Base-by-base conservation (phyloP, 306 rosid genomes). In the Quercus cerris region DNA sequence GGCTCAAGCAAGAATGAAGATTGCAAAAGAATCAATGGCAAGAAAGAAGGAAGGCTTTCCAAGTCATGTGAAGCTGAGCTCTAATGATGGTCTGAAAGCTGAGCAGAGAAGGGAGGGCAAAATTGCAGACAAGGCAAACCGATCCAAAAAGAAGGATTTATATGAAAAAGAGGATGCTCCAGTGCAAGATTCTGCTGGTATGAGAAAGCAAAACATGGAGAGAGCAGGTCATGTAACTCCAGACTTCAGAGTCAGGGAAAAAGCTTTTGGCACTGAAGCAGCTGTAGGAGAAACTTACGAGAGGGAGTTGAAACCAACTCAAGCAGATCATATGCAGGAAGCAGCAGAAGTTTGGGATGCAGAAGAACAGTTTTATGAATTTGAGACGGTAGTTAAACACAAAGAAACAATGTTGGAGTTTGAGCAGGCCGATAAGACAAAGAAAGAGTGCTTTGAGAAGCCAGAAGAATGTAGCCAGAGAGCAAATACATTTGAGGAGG, bases 11-110 rank as follows among this genome's bases (percentile, higher is more conserved):
- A 93, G 87, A 71, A 84, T 93, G 52, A 87, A 84, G 78, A 70
- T 90, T 78, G 99, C 95, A 23, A 88, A 86, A 85, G 97, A 90
- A 75, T 82, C 82, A 2, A 90, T 87, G 95, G 90, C 88, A 83
- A 89, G 91, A 90, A 92, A 85, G 90, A 94, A 91, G 84, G 88
- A 76, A 64, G 85, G 97, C 54, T 80, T 78, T 62, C 89, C 90
- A 85, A 82, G 84, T 83, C 81, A 71, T 52, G 81, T 77, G 76
- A 93, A 89, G 74, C 25, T 27, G 67, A 85, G 87, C 58, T 81
- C 85, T 78, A 77, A 74, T 81, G 70, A 84, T 81, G 82, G 81
- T 70, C 63, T 75, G 59, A 88, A 86, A 80, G 74, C 78, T 75
- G 86, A 76, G 57, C 80, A 63, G 10, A 84, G 77, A 71, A 77